Conservation (phyloP, 306 rosid genomes). For the Astragalus membranaceus region DNA sequence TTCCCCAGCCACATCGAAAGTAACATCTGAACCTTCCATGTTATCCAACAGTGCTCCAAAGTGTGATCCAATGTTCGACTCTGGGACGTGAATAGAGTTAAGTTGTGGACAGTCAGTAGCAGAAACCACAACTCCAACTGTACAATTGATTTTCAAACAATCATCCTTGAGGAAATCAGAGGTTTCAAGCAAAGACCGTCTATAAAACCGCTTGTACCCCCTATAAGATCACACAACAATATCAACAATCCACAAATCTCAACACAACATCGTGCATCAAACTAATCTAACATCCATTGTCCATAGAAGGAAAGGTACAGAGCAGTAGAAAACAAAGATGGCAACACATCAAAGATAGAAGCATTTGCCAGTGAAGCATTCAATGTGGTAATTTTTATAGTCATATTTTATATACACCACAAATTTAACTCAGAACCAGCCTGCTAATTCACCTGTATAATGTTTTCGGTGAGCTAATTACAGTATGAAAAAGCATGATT, state of each 20-base stretch:
- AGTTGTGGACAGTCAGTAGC: conserved; percentile 53
- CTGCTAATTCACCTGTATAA: conserved; percentile 2
- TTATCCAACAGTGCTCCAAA: conserved; percentile 64
- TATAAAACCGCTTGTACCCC: conserved; percentile 84
- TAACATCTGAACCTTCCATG: conserved; percentile 76
- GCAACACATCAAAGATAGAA: not conserved
- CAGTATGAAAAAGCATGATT: not conserved
- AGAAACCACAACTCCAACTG: conserved; percentile 88
- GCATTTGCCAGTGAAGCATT: not conserved
- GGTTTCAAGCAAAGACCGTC: conserved; percentile 60
- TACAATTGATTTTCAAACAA: conserved; percentile 80
- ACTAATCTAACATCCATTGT: not conserved
- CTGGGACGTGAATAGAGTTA: conserved; percentile 60
- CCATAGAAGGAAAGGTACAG: not conserved
- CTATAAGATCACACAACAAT: conserved; percentile 28
- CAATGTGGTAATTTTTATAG: not conserved
- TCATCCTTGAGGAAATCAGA: conserved; percentile 75
- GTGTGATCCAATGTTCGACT: conserved; percentile 69
- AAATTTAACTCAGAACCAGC: not conserved
- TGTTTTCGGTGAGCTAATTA: not conserved
- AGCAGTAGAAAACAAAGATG: not conserved
- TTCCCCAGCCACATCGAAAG: conserved; percentile 61
- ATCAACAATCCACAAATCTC: not conserved
- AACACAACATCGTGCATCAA: not conserved
- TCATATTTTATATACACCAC: not conserved